Conservation (phyloP, 2,329 filamentous ascomycete genomes). For the Nigrospora sphaerica region DNA sequence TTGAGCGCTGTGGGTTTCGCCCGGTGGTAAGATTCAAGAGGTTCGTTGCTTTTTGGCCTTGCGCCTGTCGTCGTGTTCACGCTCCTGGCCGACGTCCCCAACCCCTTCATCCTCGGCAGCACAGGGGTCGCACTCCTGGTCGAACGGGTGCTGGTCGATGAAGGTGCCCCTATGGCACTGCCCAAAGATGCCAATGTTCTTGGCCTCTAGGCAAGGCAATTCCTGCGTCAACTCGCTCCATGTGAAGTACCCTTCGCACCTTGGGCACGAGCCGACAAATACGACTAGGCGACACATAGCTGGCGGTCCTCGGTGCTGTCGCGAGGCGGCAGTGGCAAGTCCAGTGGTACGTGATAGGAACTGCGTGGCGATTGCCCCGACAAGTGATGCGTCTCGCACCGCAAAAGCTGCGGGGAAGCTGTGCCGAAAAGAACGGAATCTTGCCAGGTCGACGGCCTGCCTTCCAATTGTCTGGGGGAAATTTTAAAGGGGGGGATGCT, state of each 20-base stretch:
- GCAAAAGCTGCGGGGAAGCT: too few species aligned
- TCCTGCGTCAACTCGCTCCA: constrained; percentile 38
- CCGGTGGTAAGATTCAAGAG: not conserved
- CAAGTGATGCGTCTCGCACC: too few species aligned
- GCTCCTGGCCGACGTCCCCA: constrained; percentile 27
- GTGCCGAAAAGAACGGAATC: too few species aligned
- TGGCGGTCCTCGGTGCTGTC: not conserved
- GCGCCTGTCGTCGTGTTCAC: constrained; percentile 5
- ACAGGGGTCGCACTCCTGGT: constrained; percentile 40
- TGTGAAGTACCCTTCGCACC: constrained; percentile 30
- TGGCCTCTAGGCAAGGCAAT: constrained; percentile 40
- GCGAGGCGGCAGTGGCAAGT: not conserved
- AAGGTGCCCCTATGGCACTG: constrained; percentile 32
- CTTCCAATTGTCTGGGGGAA: too few species aligned
- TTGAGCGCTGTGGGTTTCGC: too few species aligned
- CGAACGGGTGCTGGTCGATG: constrained; percentile 35
- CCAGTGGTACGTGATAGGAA: too few species aligned
- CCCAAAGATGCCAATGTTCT: constrained; percentile 39
- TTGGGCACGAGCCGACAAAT: constrained; percentile 36
- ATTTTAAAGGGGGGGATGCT: too few species aligned
- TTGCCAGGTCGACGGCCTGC: too few species aligned
- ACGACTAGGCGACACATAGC: constrained; percentile 39
- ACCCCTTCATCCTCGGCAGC: constrained; percentile 30
- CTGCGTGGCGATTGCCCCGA: too few species aligned
- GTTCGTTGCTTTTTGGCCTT: constrained; percentile 5